These are phyloP conservation scores for Stereocaulon alpinum DNA, from an alignment of 495 filamentous ascomycete genomes.

Conservation along the genomic window DNA sequence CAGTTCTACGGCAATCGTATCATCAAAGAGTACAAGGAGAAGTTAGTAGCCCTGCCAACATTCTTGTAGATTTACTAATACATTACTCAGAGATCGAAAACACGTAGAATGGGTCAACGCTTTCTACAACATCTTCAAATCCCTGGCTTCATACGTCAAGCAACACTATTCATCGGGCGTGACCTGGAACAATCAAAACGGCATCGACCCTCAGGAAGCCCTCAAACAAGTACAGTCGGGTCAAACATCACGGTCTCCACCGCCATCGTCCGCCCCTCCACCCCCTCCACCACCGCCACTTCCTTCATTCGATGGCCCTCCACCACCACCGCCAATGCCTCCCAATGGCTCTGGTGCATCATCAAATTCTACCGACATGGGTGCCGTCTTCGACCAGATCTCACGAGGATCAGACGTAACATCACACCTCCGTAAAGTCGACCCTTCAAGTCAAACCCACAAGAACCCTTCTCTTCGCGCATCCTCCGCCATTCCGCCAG, in stretches of 20 bases:
- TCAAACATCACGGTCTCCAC: slow-evolving; percentile 20
- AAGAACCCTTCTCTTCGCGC: slow-evolving; percentile 91
- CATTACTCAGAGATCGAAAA: slow-evolving; percentile 49
- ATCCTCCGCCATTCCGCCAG: slow-evolving; percentile 53
- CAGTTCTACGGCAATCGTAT: slow-evolving; percentile 90
- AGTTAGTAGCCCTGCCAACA: slow-evolving; percentile 44
- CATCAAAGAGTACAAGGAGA: slow-evolving; percentile 79
- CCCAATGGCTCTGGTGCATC: slow-evolving; percentile 28
- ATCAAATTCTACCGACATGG: slow-evolving; percentile 46
- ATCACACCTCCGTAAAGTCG: slow-evolving; percentile 79
- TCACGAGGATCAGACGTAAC: slow-evolving; percentile 84
- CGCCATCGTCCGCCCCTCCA: slow-evolving; percentile 35
- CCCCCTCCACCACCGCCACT: slow-evolving; percentile 50
- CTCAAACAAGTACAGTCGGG: slow-evolving; percentile 50
- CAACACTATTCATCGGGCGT: slow-evolving; percentile 68
- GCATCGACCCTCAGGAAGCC: slow-evolving; percentile 63
- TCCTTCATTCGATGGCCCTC: slow-evolving; percentile 48
- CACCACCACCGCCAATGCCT: slow-evolving; percentile 69
- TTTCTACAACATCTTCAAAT: slow-evolving; percentile 78
- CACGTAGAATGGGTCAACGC: slow-evolving; percentile 80
- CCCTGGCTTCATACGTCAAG: slow-evolving; percentile 69
- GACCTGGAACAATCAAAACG: slow-evolving; percentile 75
- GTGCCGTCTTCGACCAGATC: slow-evolving; percentile 79
- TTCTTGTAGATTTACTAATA: neutral
- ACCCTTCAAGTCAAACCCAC: slow-evolving; percentile 91